These are phyloP conservation scores for Trichoderma sp. DNA, from an alignment of 2,329 filamentous ascomycete species.

Conservation along the genomic window DNA sequence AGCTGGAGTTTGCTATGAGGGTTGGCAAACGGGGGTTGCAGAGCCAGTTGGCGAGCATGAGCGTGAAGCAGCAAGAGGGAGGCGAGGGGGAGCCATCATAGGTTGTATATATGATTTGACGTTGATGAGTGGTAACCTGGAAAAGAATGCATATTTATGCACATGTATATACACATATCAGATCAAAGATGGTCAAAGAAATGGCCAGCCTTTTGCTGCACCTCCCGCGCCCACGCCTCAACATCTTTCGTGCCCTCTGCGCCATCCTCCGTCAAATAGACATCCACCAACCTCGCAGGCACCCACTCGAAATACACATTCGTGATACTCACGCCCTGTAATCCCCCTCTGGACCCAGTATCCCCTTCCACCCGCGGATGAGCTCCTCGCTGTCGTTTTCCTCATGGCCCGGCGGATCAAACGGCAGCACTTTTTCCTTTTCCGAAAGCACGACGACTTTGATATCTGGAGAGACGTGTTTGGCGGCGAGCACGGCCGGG, in stretches of 20 bases:
- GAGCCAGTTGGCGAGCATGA: conserved; percentile 53
- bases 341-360: conserved; percentile 3
- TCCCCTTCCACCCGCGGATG: conserved; percentile 49
- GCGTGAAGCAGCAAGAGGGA: conserved; percentile 31
- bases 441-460: conserved; percentile 60
- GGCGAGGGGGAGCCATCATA: conserved; percentile 27
- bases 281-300: conserved; percentile 50
- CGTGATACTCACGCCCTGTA: conserved; percentile 37
- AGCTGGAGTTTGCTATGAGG: conserved; percentile 68
- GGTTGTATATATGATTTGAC: background rate
- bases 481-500: conserved; percentile 57
- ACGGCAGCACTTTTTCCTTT: conserved; percentile 57
- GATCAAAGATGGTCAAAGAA: conserved; percentile 47
- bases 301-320: conserved; percentile 66
- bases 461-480: conserved; percentile 45
- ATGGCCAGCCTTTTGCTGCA: conserved; percentile 39
- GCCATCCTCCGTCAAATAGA: conserved; percentile 58
- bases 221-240: conserved; percentile 38
- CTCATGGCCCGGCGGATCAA: conserved; percentile 46
- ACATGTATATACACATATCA: background rate
- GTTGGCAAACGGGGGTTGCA: conserved; percentile 67
- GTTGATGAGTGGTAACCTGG: background rate
- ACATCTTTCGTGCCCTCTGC: conserved; percentile 44
- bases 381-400: conserved; percentile 53
- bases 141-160: background rate